A percentile compares a stretch with the other conserved stretches of the same genome.
phyloP scores from a whole-genome alignment of 2,329 filamentous ascomycete species.

The Colletotrichum melonis region DNA sequence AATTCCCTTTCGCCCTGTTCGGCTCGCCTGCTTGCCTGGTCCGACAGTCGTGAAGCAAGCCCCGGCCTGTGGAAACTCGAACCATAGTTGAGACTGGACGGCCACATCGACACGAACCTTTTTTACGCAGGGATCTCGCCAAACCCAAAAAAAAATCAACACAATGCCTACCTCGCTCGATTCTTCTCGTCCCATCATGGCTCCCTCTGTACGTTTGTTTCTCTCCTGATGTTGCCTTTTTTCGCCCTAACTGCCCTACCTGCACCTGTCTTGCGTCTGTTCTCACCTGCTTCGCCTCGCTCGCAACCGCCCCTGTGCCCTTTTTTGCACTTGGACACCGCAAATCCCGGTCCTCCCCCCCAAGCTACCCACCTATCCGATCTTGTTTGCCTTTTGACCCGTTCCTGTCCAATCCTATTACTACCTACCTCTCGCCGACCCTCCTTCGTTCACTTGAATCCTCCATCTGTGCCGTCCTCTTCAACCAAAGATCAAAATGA shows the following conservation, averaged over 20 bases:
- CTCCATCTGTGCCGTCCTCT: background rate
- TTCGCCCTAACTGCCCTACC: background rate
- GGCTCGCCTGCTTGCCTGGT: conserved; percentile 11
- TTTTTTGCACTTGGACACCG: conserved; percentile 13
- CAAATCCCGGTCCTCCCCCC: conserved; percentile 5
- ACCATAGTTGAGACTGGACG: conserved; percentile 29
- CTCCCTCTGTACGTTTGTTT: conserved; percentile 65
- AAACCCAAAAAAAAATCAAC: conserved; percentile 24
- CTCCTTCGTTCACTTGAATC: conserved; percentile 18
- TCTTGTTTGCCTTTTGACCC: conserved; percentile 20
- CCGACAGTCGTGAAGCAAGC: conserved; percentile 34
- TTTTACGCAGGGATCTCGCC: conserved; percentile 27
- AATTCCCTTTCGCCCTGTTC: conserved; percentile 6
- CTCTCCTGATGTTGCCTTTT: conserved; percentile 18
- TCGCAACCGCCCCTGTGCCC: background rate
- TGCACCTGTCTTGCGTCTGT: conserved; percentile 4
- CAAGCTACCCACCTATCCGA: conserved; percentile 13
- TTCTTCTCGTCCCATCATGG: conserved; percentile 72
- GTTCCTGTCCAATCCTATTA: conserved; percentile 14
- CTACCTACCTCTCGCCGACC: conserved; percentile 13
- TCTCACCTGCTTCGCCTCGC: conserved; percentile 18
- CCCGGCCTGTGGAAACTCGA: conserved; percentile 33
- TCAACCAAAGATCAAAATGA: conserved; percentile 12
- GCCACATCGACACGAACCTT: conserved; percentile 26
- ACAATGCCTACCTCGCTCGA: conserved; percentile 70